Evolutionary conservation across 148 eudicot genomes (phyloP).

Genomic region (Fagopyrum tataricum): DNA sequence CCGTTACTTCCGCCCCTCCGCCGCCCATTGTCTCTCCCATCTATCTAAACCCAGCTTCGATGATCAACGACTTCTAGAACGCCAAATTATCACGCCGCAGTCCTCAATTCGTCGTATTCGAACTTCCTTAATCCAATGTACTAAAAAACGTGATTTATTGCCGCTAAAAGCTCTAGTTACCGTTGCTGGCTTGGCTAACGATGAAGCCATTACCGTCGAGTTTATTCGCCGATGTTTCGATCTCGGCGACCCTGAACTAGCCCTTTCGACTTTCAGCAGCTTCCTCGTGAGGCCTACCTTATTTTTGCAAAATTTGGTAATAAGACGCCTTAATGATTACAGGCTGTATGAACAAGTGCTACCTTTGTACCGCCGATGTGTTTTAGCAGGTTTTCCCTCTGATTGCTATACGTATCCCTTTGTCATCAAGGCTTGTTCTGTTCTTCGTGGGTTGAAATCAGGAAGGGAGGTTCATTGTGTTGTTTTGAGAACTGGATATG

Average conservation of each 20-base stretch:
- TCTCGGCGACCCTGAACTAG: slow-evolving; percentile 44
- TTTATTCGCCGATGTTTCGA: slow-evolving; percentile 39
- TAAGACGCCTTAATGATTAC: slow-evolving; percentile 34
- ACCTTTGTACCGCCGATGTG: slow-evolving; percentile 32
- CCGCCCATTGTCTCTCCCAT: background rate
- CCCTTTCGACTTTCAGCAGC: slow-evolving; percentile 22
- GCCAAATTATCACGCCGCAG: background rate
- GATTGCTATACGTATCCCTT: slow-evolving; percentile 59
- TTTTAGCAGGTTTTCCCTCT: slow-evolving; percentile 29
- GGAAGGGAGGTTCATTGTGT: slow-evolving; percentile 42
- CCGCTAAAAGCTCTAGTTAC: slow-evolving; percentile 38
- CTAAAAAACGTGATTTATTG: slow-evolving; percentile 25
- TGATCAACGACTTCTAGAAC: background rate
- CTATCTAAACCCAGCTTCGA: background rate
- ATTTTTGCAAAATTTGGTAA: slow-evolving; percentile 39
- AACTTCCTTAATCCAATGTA: slow-evolving; percentile 25
- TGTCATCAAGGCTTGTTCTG: slow-evolving; percentile 60
- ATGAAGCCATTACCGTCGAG: slow-evolving; percentile 22
- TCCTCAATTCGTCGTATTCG: background rate
- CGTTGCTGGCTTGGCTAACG: slow-evolving; percentile 25
- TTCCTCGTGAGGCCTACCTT: slow-evolving; percentile 30
- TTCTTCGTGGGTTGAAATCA: slow-evolving; percentile 20
- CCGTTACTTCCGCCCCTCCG: background rate
- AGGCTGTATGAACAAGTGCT: slow-evolving; percentile 46
- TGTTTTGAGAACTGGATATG: slow-evolving; percentile 53